Evolutionary conservation across 441 rosid species (phyloP), one percentile per base, ranked within the genome.

Genomic region (Corymbia calophylla): DNA sequence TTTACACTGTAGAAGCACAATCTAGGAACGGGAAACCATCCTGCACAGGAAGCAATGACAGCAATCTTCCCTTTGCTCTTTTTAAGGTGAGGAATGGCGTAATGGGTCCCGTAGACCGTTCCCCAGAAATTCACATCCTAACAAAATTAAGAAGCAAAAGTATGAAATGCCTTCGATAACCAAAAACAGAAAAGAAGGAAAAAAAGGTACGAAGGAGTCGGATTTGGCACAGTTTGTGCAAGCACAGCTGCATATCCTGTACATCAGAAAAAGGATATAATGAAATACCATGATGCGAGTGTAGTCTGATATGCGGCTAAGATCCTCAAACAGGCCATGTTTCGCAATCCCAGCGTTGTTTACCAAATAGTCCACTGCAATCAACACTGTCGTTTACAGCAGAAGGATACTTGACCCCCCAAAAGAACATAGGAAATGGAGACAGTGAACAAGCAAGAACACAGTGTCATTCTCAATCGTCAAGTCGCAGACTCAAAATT

Each of bases 51-150:
- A 80, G 96, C 93, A 16, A 94, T 92, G 8, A 89, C 97, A 49
- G 94, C 55, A 23, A 95, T 93, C 91, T 90, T 94, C 44, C 97
- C 94, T 86, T 88, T 92, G 90, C 90, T 93, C 89, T 77, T 92
- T 91, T 90, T 96, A 2, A 95, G 89, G 89, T 94, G 92, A 9
- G 93, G 95, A 90, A 90, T 90, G 51, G 96, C 96, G 29, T 91
- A 94, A 87, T 89, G 90, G 11, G 96, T 89, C 62, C 94, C 73
- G 35, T 92, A 93, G 4, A 93, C 94, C 5, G 97, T 91, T 56
- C 96, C 96, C 95, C 96, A 95, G 92, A 96, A 95, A 87, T 94
- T 95, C 21, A 94, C 93, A 56, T 94, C 93, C 98, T 92, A 35
- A 68, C 39, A 88, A 60, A 13, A 62, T 55, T 44, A 27, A 47